Conservation (phyloP, 441 rosid species). For the Melastoma candidum region DNA sequence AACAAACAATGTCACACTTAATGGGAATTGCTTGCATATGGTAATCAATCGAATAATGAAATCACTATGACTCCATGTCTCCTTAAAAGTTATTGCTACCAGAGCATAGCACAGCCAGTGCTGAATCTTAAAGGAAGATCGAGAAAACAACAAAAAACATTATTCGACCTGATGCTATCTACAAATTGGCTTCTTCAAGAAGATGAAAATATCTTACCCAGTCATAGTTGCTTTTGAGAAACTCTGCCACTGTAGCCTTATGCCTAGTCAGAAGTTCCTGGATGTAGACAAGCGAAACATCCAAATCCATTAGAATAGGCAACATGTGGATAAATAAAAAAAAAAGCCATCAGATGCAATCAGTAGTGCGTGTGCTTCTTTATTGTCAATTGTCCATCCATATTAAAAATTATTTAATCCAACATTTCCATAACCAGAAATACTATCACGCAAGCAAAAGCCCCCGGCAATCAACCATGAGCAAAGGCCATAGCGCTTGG, state of each 20-base stretch:
- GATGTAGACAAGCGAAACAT: constrained; percentile 1
- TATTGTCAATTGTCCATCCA: too few species aligned
- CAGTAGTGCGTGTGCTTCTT: too few species aligned
- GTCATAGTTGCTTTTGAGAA: constrained; percentile 86
- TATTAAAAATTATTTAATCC: too few species aligned
- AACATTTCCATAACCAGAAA: too few species aligned
- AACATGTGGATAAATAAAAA: background rate
- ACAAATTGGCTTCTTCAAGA: too few species aligned
- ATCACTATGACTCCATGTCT: background rate
- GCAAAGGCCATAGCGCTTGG: constrained; percentile 1
- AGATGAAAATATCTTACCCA: constrained; percentile 42
- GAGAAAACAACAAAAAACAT: background rate
- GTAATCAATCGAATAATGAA: background rate
- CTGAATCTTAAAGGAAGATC: background rate
- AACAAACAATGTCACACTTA: background rate
- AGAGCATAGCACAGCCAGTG: too few species aligned
- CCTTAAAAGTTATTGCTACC: background rate
- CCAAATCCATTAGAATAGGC: constrained; percentile 7
- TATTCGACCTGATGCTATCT: too few species aligned
- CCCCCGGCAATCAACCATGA: too few species aligned
- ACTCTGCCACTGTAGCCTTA: constrained; percentile 94
- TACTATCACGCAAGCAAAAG: too few species aligned
- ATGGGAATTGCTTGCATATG: background rate
- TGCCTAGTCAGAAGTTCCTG: constrained; percentile 94
- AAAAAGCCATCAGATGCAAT: too few species aligned